A percentile compares a stretch with the other conserved stretches of the same genome.
Evolutionary conservation across 306 rosid species (phyloP).

Genomic region (Glycine soja): DNA sequence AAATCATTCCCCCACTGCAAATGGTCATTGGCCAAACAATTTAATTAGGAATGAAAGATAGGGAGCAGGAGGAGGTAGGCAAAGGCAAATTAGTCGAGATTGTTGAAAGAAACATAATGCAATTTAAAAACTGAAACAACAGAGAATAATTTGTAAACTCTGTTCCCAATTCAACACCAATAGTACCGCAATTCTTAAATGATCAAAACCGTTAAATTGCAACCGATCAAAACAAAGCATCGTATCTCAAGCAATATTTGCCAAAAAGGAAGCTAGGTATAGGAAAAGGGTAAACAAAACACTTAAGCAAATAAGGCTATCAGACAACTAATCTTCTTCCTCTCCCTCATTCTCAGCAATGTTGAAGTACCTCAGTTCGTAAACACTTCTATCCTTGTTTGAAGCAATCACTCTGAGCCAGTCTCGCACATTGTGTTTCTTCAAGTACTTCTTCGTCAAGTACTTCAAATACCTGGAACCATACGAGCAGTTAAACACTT

Average conservation of each 20-base stretch:
- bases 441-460: conserved; percentile 62
- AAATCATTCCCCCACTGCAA: not conserved
- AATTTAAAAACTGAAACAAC: not conserved
- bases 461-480: conserved; percentile 54
- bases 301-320: conserved; percentile 9
- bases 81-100: not conserved
- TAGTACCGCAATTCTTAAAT: conserved; percentile 4
- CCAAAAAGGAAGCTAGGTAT: conserved; percentile 44
- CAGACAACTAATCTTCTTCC: conserved; percentile 54
- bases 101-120: not conserved
- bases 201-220: conserved; percentile 40
- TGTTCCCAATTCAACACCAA: conserved; percentile 33
- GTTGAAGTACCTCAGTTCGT: conserved; percentile 63
- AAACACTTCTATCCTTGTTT: conserved; percentile 58
- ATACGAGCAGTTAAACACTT: not conserved
- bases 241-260: conserved; percentile 42
- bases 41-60: not conserved
- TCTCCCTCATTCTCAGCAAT: conserved; percentile 62
- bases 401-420: conserved; percentile 65
- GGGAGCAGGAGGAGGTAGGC: not conserved
- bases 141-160: not conserved
- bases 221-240: conserved; percentile 30
- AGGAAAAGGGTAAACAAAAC: conserved; percentile 25
- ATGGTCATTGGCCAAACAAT: not conserved
- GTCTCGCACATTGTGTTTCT: conserved; percentile 63